A percentile compares a stretch with the other conserved stretches of the same genome.
These are phyloP conservation scores for Ophiostoma montium DNA, from an alignment of 2,329 filamentous ascomycete genomes.

Conservation along the genomic window DNA sequence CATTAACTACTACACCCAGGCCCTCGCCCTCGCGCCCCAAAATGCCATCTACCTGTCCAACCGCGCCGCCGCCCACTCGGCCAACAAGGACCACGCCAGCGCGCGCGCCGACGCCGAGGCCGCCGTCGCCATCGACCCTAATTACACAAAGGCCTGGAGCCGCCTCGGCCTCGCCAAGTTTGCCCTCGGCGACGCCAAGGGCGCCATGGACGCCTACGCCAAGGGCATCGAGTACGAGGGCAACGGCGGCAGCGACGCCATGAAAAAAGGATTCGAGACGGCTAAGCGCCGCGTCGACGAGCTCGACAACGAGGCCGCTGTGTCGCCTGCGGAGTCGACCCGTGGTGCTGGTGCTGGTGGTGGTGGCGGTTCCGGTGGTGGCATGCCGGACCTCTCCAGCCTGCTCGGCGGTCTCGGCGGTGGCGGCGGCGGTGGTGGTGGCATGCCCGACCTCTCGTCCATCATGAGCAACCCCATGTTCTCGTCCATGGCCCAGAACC, in stretches of 20 bases:
- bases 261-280: slow-evolving; percentile 95
- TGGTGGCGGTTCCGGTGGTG: slow-evolving; percentile 29
- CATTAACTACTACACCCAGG: slow-evolving; percentile 78
- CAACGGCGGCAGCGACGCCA: slow-evolving; percentile 84
- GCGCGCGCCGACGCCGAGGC: slow-evolving; percentile 82
- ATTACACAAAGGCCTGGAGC: slow-evolving; percentile 96
- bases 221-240: slow-evolving; percentile 90
- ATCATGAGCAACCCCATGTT: slow-evolving; percentile 99
- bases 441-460: slow-evolving; percentile 74
- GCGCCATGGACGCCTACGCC: slow-evolving; percentile 87
- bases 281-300: slow-evolving; percentile 79
- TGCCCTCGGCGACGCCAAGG: slow-evolving; percentile 79
- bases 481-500: slow-evolving; percentile 85
- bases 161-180: slow-evolving; percentile 82
- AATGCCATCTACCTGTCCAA: slow-evolving; percentile 98
- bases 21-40: slow-evolving; percentile 62
- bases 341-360: slow-evolving; percentile 21
- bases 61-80: slow-evolving; percentile 85
- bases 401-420: slow-evolving; percentile 53
- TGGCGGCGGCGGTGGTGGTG: slow-evolving; percentile 49
- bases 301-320: slow-evolving; percentile 40
- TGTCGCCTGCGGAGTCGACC: slow-evolving; percentile 7
- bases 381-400: slow-evolving; percentile 56
- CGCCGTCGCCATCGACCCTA: slow-evolving; percentile 73
- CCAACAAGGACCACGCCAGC: slow-evolving; percentile 67